These are phyloP conservation scores for Lodderomyces pseudojiufengensis DNA, from an alignment of 1,139 yeast species.

Conservation along the genomic window DNA sequence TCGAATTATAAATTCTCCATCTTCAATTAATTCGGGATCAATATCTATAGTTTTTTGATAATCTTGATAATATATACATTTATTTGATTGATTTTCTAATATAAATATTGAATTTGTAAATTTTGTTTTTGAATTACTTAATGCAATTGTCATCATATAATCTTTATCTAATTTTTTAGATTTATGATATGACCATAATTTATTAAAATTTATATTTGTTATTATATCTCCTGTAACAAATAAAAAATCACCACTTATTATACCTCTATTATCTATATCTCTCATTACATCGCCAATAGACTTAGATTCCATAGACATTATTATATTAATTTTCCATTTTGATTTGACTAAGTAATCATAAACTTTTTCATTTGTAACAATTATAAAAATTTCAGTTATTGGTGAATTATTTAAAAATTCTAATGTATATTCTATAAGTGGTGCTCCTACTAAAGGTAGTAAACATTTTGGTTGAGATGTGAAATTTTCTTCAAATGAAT, in stretches of 20 bases:
- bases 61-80: constrained; percentile 81
- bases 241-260: constrained; percentile 84
- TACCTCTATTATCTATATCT: constrained; percentile 85
- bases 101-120: constrained; percentile 74
- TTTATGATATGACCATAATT: constrained; percentile 71
- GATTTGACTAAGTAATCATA: constrained; percentile 78
- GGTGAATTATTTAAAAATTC: constrained; percentile 92
- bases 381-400: constrained; percentile 82
- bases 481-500: constrained; percentile 86
- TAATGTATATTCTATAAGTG: constrained; percentile 88
- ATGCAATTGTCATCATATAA: constrained; percentile 90
- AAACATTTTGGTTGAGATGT: constrained; percentile 93
- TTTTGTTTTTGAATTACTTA: constrained; percentile 18
- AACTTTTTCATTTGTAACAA: constrained; percentile 84
- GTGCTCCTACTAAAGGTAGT: constrained; percentile 87
- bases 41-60: constrained; percentile 65
- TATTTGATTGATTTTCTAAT: constrained; percentile 64
- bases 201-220: constrained; percentile 77
- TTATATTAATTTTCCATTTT: constrained; percentile 78
- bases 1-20: constrained; percentile 64
- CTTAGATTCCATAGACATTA: constrained; percentile 82
- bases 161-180: constrained; percentile 78
- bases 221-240: constrained; percentile 93
- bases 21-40: constrained; percentile 82
- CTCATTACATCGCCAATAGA: constrained; percentile 98